Evolutionary conservation across 768 basidiomycete species (phyloP).

Genomic region (Coprinellus aureogranulatus): DNA sequence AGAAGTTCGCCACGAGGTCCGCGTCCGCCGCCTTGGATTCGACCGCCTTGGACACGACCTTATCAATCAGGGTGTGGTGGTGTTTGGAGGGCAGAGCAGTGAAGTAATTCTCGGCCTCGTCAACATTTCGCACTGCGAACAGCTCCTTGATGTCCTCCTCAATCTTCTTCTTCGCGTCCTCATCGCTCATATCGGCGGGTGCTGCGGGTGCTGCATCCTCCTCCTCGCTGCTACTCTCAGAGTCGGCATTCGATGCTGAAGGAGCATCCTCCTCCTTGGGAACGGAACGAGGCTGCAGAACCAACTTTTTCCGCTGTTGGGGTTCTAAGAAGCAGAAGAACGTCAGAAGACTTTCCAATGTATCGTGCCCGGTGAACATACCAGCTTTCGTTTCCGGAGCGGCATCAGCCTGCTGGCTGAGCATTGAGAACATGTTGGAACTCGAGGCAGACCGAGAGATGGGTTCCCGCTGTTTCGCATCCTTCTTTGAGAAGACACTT

Average conservation of each 20-base stretch:
- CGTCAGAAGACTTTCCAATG: slow-evolving; percentile 1
- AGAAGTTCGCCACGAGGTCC: slow-evolving; percentile 72
- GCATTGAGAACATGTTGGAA: slow-evolving; percentile 87
- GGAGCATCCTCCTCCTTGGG: slow-evolving; percentile 46
- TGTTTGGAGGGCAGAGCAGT: slow-evolving; percentile 63
- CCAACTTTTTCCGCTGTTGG: slow-evolving; percentile 64
- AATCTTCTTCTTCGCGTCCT: slow-evolving; percentile 71
- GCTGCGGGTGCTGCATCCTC: slow-evolving; percentile 39
- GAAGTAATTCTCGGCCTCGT: slow-evolving; percentile 89
- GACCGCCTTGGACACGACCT: slow-evolving; percentile 69
- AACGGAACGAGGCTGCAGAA: slow-evolving; percentile 77
- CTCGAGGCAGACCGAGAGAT: slow-evolving; percentile 77
- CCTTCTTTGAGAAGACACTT: slow-evolving; percentile 72
- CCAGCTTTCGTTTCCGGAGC: slow-evolving; percentile 54
- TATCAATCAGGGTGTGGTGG: slow-evolving; percentile 67
- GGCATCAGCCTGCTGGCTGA: slow-evolving; percentile 56
- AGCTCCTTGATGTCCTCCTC: slow-evolving; percentile 83
- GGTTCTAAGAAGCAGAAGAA: slow-evolving; percentile 29
- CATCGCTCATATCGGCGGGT: slow-evolving; percentile 55
- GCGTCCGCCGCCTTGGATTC: slow-evolving; percentile 83
- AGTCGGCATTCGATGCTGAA: slow-evolving; percentile 46
- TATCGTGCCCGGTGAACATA: slow-evolving; percentile 21
- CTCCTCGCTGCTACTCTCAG: slow-evolving; percentile 49
- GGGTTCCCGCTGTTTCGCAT: slow-evolving; percentile 63
- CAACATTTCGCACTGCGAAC: slow-evolving; percentile 77